These are phyloP conservation scores for Hyphopichia pseudoburtonii DNA, from an alignment of 1,139 yeast species.

Conservation along the genomic window DNA sequence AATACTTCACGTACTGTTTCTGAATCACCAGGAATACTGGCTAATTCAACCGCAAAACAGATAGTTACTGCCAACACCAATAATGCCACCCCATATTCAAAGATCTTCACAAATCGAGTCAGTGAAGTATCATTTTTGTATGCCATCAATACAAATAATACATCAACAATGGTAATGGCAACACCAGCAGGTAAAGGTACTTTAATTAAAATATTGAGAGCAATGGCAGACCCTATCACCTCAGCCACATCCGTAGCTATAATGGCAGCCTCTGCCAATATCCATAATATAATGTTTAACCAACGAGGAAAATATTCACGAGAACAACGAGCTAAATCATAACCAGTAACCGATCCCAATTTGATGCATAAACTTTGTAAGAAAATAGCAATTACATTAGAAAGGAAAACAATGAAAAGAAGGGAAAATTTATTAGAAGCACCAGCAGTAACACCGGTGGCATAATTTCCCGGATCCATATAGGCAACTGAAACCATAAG, in stretches of 20 bases:
- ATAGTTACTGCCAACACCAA: conserved; percentile 69
- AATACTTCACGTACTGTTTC: conserved; percentile 52
- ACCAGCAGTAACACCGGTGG: conserved; percentile 79
- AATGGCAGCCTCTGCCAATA: conserved; percentile 77
- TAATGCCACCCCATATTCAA: conserved; percentile 65
- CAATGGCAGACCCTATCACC: conserved; percentile 86
- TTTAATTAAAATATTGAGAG: conserved; percentile 64
- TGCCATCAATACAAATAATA: conserved; percentile 69
- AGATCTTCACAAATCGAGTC: conserved; percentile 59
- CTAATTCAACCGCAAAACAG: conserved; percentile 70
- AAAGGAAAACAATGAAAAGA: conserved; percentile 62
- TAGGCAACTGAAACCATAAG: conserved; percentile 75
- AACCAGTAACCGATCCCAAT: conserved; percentile 78
- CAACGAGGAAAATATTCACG: conserved; percentile 60
- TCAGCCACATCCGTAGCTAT: conserved; percentile 86
- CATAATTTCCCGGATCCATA: conserved; percentile 85
- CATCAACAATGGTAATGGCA: conserved; percentile 68
- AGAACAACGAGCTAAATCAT: conserved; percentile 72
- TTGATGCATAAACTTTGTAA: conserved; percentile 71
- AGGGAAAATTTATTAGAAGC: conserved; percentile 64
- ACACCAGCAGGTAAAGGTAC: conserved; percentile 83
- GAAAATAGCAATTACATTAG: conserved; percentile 73
- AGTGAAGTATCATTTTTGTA: conserved; percentile 69
- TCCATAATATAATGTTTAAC: conserved; percentile 57
- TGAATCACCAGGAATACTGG: conserved; percentile 46